Evolutionary conservation across 306 rosid genomes (phyloP), one percentile per base, ranked within the genome.

Genomic region (Cicer yamashitae): DNA sequence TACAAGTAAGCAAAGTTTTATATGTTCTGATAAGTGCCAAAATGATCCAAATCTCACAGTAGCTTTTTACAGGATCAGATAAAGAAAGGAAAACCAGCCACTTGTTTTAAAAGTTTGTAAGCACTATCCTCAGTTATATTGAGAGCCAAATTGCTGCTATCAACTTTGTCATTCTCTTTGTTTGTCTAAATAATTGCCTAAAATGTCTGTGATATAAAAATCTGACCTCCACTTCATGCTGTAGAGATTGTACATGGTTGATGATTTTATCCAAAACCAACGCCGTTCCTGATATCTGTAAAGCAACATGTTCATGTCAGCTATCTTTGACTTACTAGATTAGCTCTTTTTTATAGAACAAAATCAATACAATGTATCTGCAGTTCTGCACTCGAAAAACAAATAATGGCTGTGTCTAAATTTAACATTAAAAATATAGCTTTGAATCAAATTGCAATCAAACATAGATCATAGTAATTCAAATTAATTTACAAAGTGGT

Each of bases 161-260:
- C 11, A 61, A 70, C 75, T 76, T 64, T 76, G 61, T 70, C 86
- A 52, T 71, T 77, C 78, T 52, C 57, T 52, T 67, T 68, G 41
- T 73, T 70, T 71, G 18, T 71, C n/a, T 81, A 86, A 69, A 75
- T 64, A 54, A 86, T 48, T 76, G 53, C 54, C 22, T 77, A 57
- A 44, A 63, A 56, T 56, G 56, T 13, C 58, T 53, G 69, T 57
- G 79, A 81, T 73, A 73, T 63, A 79, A 79, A 81, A 83, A 60
- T 79, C 94, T 85, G 71, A 94, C 98, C 98, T 94, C 98, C 77
- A 94, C 98, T 90, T 94, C 96, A 56, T 71, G 87, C 82, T 94
- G 98, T 38, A 94, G 84, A 66, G 91, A 94, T 62, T 94, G 98
- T 43, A 94, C 98, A 40, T 94, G 98, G 84, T 86, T 91, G 91